phyloP scores from a whole-genome alignment of 495 filamentous ascomycete genomes.

The Pseudomonodictys pantanalensis region DNA sequence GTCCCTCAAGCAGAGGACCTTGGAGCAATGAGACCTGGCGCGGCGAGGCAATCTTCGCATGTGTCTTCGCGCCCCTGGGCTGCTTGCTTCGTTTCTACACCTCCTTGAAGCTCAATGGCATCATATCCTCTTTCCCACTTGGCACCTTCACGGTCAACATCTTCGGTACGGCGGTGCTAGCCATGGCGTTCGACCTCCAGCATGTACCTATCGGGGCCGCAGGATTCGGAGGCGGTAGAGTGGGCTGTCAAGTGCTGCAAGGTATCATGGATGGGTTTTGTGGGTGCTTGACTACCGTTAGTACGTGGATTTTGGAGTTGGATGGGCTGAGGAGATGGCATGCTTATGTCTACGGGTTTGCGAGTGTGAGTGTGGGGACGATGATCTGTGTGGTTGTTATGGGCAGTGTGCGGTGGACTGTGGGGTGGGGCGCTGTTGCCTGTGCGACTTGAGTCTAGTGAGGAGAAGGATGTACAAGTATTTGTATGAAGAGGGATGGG shows the following conservation, averaged over 20 bases:
- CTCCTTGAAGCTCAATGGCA: slow-evolving; percentile 64
- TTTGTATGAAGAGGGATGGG: background rate
- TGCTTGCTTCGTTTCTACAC: slow-evolving; percentile 72
- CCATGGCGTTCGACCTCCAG: slow-evolving; percentile 71
- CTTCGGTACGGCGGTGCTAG: slow-evolving; percentile 63
- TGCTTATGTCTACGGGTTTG: slow-evolving; percentile 71
- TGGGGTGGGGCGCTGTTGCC: slow-evolving; percentile 46
- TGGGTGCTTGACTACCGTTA: slow-evolving; percentile 86
- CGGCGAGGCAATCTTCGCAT: slow-evolving; percentile 67
- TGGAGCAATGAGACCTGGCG: slow-evolving; percentile 63
- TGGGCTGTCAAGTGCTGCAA: slow-evolving; percentile 75
- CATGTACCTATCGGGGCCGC: slow-evolving; percentile 48
- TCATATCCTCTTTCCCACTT: slow-evolving; percentile 70
- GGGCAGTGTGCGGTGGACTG: slow-evolving; percentile 76
- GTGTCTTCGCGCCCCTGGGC: slow-evolving; percentile 83
- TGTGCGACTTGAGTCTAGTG: slow-evolving; percentile 7
- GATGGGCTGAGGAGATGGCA: slow-evolving; percentile 61
- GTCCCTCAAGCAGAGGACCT: slow-evolving; percentile 31
- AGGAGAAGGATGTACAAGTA: background rate
- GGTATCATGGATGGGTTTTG: slow-evolving; percentile 90
- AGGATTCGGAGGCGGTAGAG: slow-evolving; percentile 45
- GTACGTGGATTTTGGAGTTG: slow-evolving; percentile 85
- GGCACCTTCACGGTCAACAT: slow-evolving; percentile 89
- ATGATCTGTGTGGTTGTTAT: slow-evolving; percentile 69
- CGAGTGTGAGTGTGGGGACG: slow-evolving; percentile 63